Evolutionary conservation across 331 rosid genomes (phyloP), one percentile per base, ranked within the genome.

Genomic region (Phaseolus coccineus): DNA sequence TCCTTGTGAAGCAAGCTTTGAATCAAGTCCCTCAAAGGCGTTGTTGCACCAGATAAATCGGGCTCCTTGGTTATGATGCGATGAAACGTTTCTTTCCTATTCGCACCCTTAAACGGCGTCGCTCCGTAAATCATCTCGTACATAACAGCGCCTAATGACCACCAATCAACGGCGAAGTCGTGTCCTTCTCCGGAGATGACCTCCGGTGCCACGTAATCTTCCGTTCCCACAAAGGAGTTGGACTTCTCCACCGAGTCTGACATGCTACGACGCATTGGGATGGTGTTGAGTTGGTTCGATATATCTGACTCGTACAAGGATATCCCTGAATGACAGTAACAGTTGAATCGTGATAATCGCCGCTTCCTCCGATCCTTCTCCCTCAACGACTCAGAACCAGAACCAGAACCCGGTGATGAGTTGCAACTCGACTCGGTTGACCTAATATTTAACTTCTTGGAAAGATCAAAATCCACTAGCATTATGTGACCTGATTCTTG

Each of bases 191-290:
- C 99, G 1, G 84, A 58, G 0, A 95, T 69, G 16, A 95, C 88
- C 77, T 95, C 99, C 0, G 99, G 99, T 27, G 99, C 94, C 44
- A 95, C 97, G 80, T 95, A 95, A 77, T 95, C 99, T 84, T 95
- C 99, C 0, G 98, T 95, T 11, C 99, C 99, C 8, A 95, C 99
- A 63, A 95, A 95, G 14, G 99, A 93, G 84, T 91, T 93, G 1
- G 94, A 95, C 66, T 90, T 93, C 78, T 86, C 97, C 19, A 88
- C 87, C 1, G 91, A 83, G 84, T 72, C 65, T 0, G 87, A 83
- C 33, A 76, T 86, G 59, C 90, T 53, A 33, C 62, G 46, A 0
- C 44, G 28, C 0, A 35, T 11, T 1, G 78, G 37, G 25, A 46
- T 73, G 0, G 11, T 9, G 0, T 4, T 47, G 0, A 33, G 27